Evolutionary conservation across 73 alveolate genomes (phyloP), one percentile per base, ranked within the genome.

Genomic region (Blepharisma stoltei): DNA sequence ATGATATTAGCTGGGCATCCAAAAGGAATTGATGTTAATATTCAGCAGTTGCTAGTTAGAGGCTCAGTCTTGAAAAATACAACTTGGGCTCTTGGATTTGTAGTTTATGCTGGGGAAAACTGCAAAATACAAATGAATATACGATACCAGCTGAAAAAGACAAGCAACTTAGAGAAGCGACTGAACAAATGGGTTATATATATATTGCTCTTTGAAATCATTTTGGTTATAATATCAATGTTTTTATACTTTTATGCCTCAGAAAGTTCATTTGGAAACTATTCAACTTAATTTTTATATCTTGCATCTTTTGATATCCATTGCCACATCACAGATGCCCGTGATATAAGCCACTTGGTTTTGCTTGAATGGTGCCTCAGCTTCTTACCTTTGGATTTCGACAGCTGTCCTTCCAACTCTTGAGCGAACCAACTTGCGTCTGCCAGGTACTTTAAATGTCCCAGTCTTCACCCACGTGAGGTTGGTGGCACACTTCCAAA

Each of bases 31-130:
- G 73, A 60, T 25, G 18, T 69, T 11, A 25, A 23, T 69, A 80
- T 78, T 14, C 66, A 80, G 67, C 84, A 84, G 55, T 50, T 84
- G 55, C 43, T 84, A 32, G 53, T 78, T 53, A 78, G 86, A 84
- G 92, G 92, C 25, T 50, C 81, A 20, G 38, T 80, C 23, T 60
- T 84, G 70, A 84, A 84, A 84, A 84, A 84, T 54, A 84, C 92
- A 7, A 69, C 65, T 54, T 84, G 90, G 85, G 77, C 78, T 23
- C 43, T 84, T 7, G 92, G 86, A 68, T 60, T 84, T 9, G 88
- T 80, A 14, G 84, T 84, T 27, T 84, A 79, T 81, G 78, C 92
- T 27, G 92, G 92, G 0, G 49, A 53, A 69, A 78, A 69, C 38
- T 76, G 80, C 81, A 84, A 84, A 80, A 54, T 81, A 5, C 70